Evolutionary conservation across 225 moss, liverwort and hornwort species (phyloP).

Genomic region (Pseudoscleropodium purum): DNA sequence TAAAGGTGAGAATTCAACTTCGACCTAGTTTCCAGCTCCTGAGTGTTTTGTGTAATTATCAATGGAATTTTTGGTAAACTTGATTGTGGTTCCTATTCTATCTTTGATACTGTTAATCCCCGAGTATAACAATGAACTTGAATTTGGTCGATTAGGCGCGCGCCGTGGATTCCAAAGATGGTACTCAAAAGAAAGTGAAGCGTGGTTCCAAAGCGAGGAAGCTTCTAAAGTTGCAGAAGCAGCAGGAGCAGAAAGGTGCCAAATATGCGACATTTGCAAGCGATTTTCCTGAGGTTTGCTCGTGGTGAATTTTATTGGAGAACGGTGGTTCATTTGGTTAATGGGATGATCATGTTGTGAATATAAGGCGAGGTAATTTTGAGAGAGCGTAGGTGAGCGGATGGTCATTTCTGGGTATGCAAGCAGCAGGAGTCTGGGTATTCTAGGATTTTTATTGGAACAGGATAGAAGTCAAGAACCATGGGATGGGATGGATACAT

Average conservation of each 20-base stretch:
- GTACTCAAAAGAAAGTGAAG: slow-evolving; percentile 15
- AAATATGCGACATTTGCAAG: not conserved
- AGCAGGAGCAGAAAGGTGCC: slow-evolving; percentile 10
- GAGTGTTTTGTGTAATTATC: not conserved
- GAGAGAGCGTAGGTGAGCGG: not conserved
- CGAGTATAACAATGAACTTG: not conserved
- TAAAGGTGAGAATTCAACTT: not conserved
- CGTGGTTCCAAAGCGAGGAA: slow-evolving; percentile 38
- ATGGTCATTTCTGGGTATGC: not conserved
- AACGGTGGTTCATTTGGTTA: not conserved
- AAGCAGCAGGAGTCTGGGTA: not conserved
- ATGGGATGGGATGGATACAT: not conserved
- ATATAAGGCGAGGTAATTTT: not conserved
- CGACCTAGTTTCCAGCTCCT: not conserved
- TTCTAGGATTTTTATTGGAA: too few relatives aligned
- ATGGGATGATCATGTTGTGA: not conserved
- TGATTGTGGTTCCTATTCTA: not conserved
- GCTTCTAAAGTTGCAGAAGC: slow-evolving; percentile 29
- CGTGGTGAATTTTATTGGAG: not conserved
- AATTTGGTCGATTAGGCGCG: not conserved
- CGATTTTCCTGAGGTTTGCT: not conserved
- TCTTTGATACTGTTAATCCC: not conserved
- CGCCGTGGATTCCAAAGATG: not conserved
- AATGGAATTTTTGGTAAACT: not conserved
- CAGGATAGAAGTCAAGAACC: too few relatives aligned